These are phyloP conservation scores for Prorocentrum cordatum DNA, from an alignment of 169 alveolate genomes.

Conservation along the genomic window DNA sequence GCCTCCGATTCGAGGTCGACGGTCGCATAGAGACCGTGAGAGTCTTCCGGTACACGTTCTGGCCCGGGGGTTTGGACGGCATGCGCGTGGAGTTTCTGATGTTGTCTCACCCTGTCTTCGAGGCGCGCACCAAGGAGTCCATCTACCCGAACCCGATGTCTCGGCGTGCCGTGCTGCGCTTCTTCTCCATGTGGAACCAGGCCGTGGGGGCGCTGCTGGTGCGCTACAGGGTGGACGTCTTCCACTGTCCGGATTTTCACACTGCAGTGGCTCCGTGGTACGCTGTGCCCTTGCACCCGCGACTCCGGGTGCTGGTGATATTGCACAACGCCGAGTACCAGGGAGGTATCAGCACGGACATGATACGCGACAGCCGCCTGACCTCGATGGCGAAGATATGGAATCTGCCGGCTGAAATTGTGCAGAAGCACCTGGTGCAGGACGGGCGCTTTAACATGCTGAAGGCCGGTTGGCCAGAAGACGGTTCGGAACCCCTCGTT, in stretches of 20 bases:
- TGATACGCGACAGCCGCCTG: neutral
- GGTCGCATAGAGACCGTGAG: neutral
- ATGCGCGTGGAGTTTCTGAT: constrained; percentile 3
- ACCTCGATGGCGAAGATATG: constrained; percentile 6
- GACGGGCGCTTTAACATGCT: too few species aligned
- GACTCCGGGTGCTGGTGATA: neutral
- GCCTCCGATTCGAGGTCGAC: neutral
- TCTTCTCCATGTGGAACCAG: constrained; percentile 43
- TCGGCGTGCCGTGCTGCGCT: constrained; percentile 4
- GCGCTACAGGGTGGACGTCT: constrained; percentile 7
- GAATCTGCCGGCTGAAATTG: constrained; percentile 1
- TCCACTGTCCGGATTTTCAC: constrained; percentile 55
- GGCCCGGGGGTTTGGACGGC: neutral
- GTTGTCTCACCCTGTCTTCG: constrained; percentile 27
- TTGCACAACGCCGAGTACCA: constrained; percentile 66
- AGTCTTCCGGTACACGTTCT: neutral
- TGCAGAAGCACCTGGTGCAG: neutral
- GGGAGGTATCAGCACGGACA: constrained; percentile 22
- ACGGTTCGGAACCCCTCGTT: too few species aligned
- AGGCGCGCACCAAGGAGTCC: neutral
- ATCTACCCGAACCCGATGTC: constrained; percentile 49
- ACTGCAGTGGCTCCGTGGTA: constrained; percentile 37
- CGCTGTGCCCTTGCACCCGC: constrained; percentile 5
- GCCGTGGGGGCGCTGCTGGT: constrained; percentile 39
- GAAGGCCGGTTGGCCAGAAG: too few species aligned